Evolutionary conservation across 2,329 filamentous ascomycete species (phyloP).

Genomic region (Sarocladiaceae sp.): DNA sequence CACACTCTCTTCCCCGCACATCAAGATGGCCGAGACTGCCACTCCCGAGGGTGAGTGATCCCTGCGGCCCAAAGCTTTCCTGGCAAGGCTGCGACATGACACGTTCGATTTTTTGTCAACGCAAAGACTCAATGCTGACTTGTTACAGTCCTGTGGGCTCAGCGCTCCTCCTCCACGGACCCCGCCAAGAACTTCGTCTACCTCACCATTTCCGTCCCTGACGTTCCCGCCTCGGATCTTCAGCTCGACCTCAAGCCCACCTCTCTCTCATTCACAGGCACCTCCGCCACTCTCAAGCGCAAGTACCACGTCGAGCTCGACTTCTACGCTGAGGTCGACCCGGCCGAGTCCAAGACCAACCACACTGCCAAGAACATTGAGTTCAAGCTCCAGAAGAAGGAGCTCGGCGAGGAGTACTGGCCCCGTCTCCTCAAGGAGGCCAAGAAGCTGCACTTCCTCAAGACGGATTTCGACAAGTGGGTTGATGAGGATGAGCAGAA

Average conservation of each 20-base stretch:
- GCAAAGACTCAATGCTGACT: neutral
- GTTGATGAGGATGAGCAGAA: constrained; percentile 98
- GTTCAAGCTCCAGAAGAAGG: constrained; percentile 94
- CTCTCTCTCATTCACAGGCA: constrained; percentile 73
- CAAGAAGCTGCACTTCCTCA: constrained; percentile 89
- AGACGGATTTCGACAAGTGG: constrained; percentile 99
- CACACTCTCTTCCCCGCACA: constrained; percentile 9
- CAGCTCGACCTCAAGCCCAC: constrained; percentile 79
- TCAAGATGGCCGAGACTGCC: constrained; percentile 22
- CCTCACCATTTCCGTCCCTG: constrained; percentile 82
- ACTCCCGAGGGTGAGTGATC: constrained; percentile 32
- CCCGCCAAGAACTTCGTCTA: constrained; percentile 89
- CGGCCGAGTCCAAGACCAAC: constrained; percentile 74
- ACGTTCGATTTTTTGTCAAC: neutral
- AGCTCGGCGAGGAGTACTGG: constrained; percentile 91
- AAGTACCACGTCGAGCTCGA: constrained; percentile 82
- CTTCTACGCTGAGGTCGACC: constrained; percentile 87
- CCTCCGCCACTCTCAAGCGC: constrained; percentile 76
- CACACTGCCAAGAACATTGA: constrained; percentile 86
- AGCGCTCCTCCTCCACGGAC: constrained; percentile 80
- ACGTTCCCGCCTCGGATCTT: constrained; percentile 68
- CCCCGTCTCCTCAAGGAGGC: constrained; percentile 85
- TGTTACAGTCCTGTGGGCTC: constrained; percentile 83
- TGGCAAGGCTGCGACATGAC: neutral
- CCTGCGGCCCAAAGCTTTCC: neutral